Evolutionary conservation across 78 protist species (phyloP).

Genomic region (Dictyostelium discoideum): dicty_2.7 NC_007089.4:1162501-1163000

Average conservation of each 20-base stretch:
- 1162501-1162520: background rate
- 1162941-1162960: background rate
- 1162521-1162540: background rate
- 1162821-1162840: background rate
- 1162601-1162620: background rate
- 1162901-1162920: background rate
- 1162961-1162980: background rate
- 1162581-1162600: background rate
- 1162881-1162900: background rate
- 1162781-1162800: background rate
- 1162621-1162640: background rate
- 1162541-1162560: background rate
- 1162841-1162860: background rate
- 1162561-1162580: background rate
- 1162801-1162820: background rate
- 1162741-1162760: background rate
- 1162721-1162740: background rate
- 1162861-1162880: background rate
- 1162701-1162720: background rate
- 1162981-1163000: background rate
- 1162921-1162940: background rate
- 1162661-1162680: background rate
- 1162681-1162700: background rate
- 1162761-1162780: background rate
- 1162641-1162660: background rate